Evolutionary conservation across 257 asterid genomes (phyloP).

Genomic region (Capsicum rhomboideum): DNA sequence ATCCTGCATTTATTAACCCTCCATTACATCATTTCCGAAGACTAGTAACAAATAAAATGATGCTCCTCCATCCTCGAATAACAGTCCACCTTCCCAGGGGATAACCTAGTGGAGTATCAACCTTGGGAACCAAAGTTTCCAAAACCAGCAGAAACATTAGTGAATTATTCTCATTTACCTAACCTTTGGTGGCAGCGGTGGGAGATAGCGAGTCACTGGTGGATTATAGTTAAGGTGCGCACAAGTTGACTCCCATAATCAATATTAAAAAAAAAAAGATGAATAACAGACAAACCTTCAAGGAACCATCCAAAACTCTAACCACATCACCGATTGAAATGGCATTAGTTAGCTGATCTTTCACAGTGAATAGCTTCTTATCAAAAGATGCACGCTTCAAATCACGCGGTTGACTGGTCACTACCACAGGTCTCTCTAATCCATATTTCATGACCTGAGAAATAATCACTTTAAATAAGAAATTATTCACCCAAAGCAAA

Average conservation of each 20-base stretch:
- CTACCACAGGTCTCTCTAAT: conserved; percentile 58
- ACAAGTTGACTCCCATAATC: not conserved
- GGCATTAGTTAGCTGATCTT: conserved; percentile 54
- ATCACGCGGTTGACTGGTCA: conserved; percentile 46
- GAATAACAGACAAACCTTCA: conserved; percentile 45
- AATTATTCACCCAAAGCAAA: conserved; percentile 3
- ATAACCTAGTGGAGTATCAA: not conserved
- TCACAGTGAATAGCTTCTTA: conserved; percentile 67
- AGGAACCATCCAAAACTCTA: conserved; percentile 70
- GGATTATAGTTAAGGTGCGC: not conserved
- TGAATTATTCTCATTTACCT: not conserved
- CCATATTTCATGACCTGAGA: conserved; percentile 72
- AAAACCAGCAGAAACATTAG: not conserved
- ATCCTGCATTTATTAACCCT: conserved; percentile 44
- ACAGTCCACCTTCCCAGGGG: not conserved
- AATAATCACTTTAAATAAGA: conserved; percentile 7
- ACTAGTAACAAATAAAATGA: not conserved
- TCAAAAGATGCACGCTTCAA: conserved; percentile 79
- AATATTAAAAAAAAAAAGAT: not conserved
- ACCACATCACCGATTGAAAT: conserved; percentile 67
- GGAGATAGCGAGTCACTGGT: not conserved
- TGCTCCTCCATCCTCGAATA: not conserved
- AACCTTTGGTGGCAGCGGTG: not conserved
- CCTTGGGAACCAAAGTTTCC: not conserved
- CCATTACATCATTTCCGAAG: not conserved